These are phyloP conservation scores for Scheffersomyces segobiensis DNA, from an alignment of 1,139 yeast species.

Conservation along the genomic window DNA sequence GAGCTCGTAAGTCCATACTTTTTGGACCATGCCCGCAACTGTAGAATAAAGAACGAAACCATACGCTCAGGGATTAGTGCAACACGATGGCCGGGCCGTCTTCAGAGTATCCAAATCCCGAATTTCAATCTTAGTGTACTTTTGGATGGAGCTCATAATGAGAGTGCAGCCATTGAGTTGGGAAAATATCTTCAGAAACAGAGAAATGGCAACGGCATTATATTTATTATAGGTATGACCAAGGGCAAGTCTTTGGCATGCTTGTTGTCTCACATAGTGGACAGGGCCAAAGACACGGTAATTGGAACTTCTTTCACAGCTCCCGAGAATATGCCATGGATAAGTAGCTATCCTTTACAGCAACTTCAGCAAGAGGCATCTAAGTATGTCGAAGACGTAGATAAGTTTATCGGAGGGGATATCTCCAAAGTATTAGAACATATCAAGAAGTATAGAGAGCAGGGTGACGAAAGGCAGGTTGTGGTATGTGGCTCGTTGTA, in stretches of 20 bases:
- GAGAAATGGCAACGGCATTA: conserved; percentile 34
- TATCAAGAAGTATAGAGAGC: conserved; percentile 12
- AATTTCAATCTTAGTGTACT: conserved; percentile 38
- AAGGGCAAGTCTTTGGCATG: conserved; percentile 62
- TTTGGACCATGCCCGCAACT: conserved; percentile 3
- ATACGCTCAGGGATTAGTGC: conserved; percentile 51
- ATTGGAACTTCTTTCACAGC: conserved; percentile 61
- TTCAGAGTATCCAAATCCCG: conserved; percentile 44
- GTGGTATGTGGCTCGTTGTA: conserved; percentile 81
- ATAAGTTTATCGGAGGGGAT: conserved; percentile 11
- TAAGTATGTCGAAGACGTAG: conserved; percentile 31
- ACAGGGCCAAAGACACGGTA: conserved; percentile 49
- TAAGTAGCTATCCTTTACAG: conserved; percentile 47
- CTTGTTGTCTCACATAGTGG: conserved; percentile 53
- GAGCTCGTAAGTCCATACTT: conserved; percentile 28
- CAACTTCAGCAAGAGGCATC: conserved; percentile 35
- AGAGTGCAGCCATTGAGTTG: conserved; percentile 75
- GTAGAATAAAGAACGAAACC: conserved; percentile 26
- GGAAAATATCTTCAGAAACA: conserved; percentile 29
- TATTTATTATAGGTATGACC: conserved; percentile 75
- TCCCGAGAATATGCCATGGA: conserved; percentile 96
- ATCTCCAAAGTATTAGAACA: conserved; percentile 19
- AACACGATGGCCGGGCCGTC: conserved; percentile 64
- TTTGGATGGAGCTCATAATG: conserved; percentile 93
- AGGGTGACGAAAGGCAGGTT: conserved; percentile 33